These are phyloP conservation scores for Pichia insulana DNA, from an alignment of 805 yeast species.

Conservation along the genomic window DNA sequence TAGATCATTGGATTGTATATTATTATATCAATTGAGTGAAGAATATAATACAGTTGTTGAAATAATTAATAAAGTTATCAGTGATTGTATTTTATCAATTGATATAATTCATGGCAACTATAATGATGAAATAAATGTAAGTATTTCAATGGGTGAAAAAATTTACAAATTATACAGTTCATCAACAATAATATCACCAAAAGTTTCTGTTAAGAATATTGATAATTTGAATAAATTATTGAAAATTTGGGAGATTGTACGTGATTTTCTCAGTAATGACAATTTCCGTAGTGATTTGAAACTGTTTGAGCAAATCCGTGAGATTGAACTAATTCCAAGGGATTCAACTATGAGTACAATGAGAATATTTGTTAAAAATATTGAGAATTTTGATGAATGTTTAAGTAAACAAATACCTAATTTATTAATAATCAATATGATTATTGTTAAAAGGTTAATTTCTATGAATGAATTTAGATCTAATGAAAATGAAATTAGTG, in stretches of 20 bases:
- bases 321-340: conserved; percentile 61
- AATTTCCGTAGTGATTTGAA: conserved; percentile 24
- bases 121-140: conserved; percentile 33
- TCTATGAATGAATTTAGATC: conserved; percentile 14
- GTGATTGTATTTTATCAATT: conserved; percentile 65
- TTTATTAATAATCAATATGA: conserved; percentile 73
- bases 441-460: conserved; percentile 49
- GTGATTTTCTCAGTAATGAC: conserved; percentile 19
- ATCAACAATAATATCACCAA: conserved; percentile 51
- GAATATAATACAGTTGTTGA: conserved; percentile 75
- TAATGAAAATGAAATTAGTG: conserved; percentile 36
- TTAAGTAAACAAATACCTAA: conserved; percentile 74
- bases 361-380: conserved; percentile 59
- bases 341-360: conserved; percentile 41
- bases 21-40: conserved; percentile 80
- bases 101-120: conserved; percentile 33
- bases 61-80: conserved; percentile 65
- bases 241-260: conserved; percentile 60
- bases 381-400: conserved; percentile 55
- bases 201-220: conserved; percentile 44
- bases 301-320: conserved; percentile 35
- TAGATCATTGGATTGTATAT: conserved; percentile 72
- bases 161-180: conserved; percentile 39
- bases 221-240: conserved; percentile 60
- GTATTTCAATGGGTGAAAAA: conserved; percentile 39